Base-by-base conservation (phyloP, 371 early-diverging fungal species). In the Haplosporangium sp. region DNA sequence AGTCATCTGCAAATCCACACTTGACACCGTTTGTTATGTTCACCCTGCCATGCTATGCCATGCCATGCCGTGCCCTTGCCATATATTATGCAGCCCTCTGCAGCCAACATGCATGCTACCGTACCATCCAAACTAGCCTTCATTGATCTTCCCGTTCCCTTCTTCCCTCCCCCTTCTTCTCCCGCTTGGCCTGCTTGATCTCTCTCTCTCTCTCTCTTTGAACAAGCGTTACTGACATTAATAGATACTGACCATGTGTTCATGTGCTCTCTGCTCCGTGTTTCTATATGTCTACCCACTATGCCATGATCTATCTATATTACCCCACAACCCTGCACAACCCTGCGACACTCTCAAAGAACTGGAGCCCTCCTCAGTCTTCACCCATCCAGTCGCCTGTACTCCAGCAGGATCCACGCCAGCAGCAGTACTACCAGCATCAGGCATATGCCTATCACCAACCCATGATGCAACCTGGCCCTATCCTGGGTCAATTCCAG, bases 401-500 rank as follows among this genome's bases (percentile, higher is more conserved):
- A 54, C 73, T 62, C 6, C 74, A 67, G 55, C 74, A 73, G 56
- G 74, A 73, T 23, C 74, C 74, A n/a, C 67, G 74, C 40, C 74
- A 67, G 64, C 75, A 74, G 43, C 75, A 74, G 65, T 71, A 74
- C 64, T 74, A 70, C 56, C 68, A 55, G 45, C 62, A 55, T 20
- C 81, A 61, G 38, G 74, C 55, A 57, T 61, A 62, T 40, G 58
- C 57, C 29, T 61, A 62, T 4, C 29, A 29, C 48, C 62, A 55
- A 64, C 83, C 69, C 60, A 81, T 55, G 73, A 65, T 62, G 79
- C 85, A 61, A 72, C 74, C 52, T 23, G 67, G 20, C 21, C 81
- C 59, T 59, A 73, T 67, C 62, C 73, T 67, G n/a, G 69, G 62
- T 29, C 74, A 72, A 36, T 72, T 66, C 58, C 73, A 72, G 46